phyloP scores from a whole-genome alignment of 495 filamentous ascomycete species.

The Penicillium diatomitis region DNA sequence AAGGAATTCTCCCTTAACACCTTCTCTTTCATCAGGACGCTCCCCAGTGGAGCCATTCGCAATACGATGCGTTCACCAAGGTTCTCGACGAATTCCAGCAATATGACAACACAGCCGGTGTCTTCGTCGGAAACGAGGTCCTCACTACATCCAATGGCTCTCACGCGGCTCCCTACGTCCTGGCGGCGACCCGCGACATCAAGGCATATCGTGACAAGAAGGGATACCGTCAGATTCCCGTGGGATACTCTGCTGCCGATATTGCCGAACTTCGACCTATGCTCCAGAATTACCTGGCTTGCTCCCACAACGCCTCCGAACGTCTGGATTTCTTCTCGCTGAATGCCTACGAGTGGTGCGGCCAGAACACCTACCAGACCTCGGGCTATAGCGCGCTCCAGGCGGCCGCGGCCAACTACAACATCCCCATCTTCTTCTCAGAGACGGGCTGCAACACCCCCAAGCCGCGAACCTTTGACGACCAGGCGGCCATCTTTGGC shows the following conservation, averaged over 20 bases:
- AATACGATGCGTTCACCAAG: conserved; percentile 53
- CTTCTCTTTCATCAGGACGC: conserved; percentile 8
- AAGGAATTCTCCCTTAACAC: no score
- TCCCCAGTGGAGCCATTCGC: conserved; percentile 60
- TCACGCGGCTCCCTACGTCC: conserved; percentile 67
- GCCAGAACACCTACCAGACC: conserved; percentile 47
- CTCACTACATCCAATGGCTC: conserved; percentile 49
- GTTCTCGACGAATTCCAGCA: conserved; percentile 73
- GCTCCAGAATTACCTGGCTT: conserved; percentile 83
- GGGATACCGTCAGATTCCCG: conserved; percentile 71
- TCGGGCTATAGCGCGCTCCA: conserved; percentile 67
- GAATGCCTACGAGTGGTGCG: conserved; percentile 88
- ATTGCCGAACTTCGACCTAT: conserved; percentile 72
- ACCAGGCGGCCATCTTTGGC: conserved; percentile 71
- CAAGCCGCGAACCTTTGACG: conserved; percentile 60
- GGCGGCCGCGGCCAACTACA: conserved; percentile 46
- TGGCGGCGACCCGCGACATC: conserved; percentile 70
- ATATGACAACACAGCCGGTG: conserved; percentile 71
- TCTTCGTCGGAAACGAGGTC: conserved; percentile 86
- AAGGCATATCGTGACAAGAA: conserved; percentile 72
- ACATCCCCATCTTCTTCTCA: conserved; percentile 78
- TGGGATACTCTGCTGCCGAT: conserved; percentile 88
- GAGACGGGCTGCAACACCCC: conserved; percentile 70
- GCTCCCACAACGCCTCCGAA: conserved; percentile 57
- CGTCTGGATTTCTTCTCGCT: conserved; percentile 75